Conservation (phyloP, 352 stramenopile genomes). For the Globisporangium spinosum region DNA sequence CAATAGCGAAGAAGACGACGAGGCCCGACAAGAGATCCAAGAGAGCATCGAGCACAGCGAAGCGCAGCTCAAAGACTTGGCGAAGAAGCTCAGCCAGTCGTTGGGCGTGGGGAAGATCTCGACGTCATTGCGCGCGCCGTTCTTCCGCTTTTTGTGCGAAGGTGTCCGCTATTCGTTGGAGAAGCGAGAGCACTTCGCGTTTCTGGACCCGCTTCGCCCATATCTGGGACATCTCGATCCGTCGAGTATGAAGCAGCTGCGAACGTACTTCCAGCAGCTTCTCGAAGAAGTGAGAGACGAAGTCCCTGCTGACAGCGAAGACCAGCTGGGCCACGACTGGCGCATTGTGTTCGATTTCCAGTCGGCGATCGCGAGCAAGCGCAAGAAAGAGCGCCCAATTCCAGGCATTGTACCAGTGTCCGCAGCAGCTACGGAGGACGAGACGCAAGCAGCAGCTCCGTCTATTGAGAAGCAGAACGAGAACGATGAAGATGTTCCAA, state of each 20-base stretch:
- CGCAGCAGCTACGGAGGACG: not conserved
- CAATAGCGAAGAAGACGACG: slow-evolving; percentile 26
- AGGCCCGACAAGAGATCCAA: slow-evolving; percentile 48
- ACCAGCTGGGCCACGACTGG: slow-evolving; percentile 48
- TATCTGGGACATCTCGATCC: slow-evolving; percentile 76
- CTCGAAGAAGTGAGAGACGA: slow-evolving; percentile 39
- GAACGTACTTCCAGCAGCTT: slow-evolving; percentile 64
- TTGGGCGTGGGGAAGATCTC: slow-evolving; percentile 75
- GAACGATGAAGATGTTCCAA: not conserved
- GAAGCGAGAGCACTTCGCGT: slow-evolving; percentile 49
- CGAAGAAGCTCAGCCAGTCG: slow-evolving; percentile 79
- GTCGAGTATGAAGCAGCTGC: slow-evolving; percentile 55
- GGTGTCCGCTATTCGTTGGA: slow-evolving; percentile 73
- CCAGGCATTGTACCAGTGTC: not conserved
- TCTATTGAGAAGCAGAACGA: not conserved
- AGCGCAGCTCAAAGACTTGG: slow-evolving; percentile 59
- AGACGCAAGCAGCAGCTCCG: not conserved
- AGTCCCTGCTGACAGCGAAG: slow-evolving; percentile 29
- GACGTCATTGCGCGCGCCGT: slow-evolving; percentile 57
- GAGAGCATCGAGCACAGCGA: slow-evolving; percentile 48
- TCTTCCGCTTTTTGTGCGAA: slow-evolving; percentile 82
- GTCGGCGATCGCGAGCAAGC: slow-evolving; percentile 28
- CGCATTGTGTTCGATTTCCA: slow-evolving; percentile 69
- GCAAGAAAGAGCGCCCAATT: slow-evolving; percentile 9
- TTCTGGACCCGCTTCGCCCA: slow-evolving; percentile 61